Percentiles rank a stretch among this genome's conserved stretches.
Conservation (phyloP, 1,284 basidiomycete species). For the Tylopilus sp. region DNA sequence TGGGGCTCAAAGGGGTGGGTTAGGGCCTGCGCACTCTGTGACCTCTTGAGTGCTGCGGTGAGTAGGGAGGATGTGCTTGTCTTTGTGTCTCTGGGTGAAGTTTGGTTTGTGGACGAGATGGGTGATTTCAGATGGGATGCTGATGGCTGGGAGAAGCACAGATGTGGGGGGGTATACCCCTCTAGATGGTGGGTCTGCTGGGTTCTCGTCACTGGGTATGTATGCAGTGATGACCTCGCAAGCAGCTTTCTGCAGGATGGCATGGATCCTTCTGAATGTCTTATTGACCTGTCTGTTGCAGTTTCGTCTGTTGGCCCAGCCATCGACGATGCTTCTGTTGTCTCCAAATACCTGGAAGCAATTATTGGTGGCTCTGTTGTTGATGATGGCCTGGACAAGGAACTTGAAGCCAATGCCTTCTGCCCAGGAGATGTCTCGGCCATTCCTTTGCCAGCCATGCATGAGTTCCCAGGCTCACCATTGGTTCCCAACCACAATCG, state of each 20-base stretch:
- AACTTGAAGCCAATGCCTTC: background rate
- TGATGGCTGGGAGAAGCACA: background rate
- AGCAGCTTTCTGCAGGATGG: rapidly evolving
- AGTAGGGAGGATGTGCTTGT: no score
- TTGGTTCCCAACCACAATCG: background rate
- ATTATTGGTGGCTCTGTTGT: background rate
- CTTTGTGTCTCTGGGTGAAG: no score
- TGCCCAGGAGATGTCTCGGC: background rate
- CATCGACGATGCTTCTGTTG: conserved; percentile 41
- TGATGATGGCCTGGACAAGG: background rate
- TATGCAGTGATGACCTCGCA: conserved; percentile 17
- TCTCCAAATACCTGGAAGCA: conserved; percentile 36
- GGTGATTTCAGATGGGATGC: background rate
- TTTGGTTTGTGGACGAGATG: no score
- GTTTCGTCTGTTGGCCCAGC: conserved; percentile 29
- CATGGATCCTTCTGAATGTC: conserved; percentile 37
- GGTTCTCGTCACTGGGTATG: background rate
- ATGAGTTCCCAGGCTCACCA: background rate
- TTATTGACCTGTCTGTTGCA: conserved; percentile 25
- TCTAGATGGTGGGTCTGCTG: background rate
- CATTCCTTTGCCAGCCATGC: background rate
- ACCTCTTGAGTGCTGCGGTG: no score
- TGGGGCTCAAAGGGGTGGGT: no score
- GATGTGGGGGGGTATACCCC: background rate
- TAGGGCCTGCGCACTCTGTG: no score